Evolutionary conservation across 2,329 filamentous ascomycete species (phyloP), one percentile per base, ranked within the genome.

Genomic region (Juglanconis sp.): DNA sequence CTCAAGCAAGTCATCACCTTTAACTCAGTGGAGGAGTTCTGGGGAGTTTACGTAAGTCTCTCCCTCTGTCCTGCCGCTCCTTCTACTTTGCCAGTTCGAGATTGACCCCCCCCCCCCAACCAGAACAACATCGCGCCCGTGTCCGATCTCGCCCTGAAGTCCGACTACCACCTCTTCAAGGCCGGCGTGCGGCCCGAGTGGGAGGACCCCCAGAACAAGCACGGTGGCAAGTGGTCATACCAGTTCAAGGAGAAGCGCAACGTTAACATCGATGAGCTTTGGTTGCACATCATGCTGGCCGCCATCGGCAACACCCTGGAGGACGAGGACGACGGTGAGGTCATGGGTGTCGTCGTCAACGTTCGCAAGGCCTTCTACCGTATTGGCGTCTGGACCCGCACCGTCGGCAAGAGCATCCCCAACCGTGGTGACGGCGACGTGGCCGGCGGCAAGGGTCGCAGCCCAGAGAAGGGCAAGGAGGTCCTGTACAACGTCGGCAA

Each of bases 101-200:
- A 63, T 67, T 46, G 11, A 17, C 36, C 38, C 13, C 62, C 61
- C 38, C 36, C 53, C 34, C 57, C 55, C 42, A 61, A 48, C 11
- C 31, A 99, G 96, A 99, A 99, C 85, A 99, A 99, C 77, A 97
- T 99, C 75, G 92, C 94, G 54, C 89, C 93, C 48, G 94, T 96
- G 69, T 97, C 94, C 68, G 92, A 98, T 71, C 88, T 99, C 48
- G 91, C 93, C 49, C 87, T 96, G 73, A 99, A 99, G 82, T 96
- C 95, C 72, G 95, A 99, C 77, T 99, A 99, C 80, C 96, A 99
- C 74, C 90, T 99, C 49, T 99, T 99, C 89, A 99, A 99, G 83
- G 89, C 89, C 70, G 93, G 93, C 66, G 91, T 99, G 65, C 91
- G 95, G 65, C 95, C 95, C 40, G 96, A 99, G 79, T 99, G 95